Evolutionary conservation across 352 stramenopile genomes (phyloP).

Genomic region (Phytophthora tentaculata): DNA sequence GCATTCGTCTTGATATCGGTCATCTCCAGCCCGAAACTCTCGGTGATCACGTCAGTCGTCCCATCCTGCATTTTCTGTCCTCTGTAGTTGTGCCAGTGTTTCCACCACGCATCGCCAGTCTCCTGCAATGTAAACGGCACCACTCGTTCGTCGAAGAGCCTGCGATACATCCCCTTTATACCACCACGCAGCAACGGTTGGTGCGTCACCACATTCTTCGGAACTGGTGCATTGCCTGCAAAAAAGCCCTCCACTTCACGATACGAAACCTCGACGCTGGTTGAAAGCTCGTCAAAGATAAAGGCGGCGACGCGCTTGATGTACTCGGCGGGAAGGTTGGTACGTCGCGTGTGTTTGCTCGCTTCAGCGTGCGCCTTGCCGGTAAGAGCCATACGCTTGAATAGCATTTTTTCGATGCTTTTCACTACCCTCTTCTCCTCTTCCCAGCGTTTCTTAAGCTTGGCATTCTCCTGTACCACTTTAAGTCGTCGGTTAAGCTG

Average conservation of each 20-base stretch:
- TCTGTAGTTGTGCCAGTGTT: conserved; percentile 35
- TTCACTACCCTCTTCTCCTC: conserved; percentile 38
- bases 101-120: conserved; percentile 48
- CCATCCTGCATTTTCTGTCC: conserved; percentile 20
- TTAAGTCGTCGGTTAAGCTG: conserved; percentile 30
- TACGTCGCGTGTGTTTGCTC: conserved; percentile 22
- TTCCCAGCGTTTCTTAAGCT: conserved; percentile 37
- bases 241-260: conserved; percentile 45
- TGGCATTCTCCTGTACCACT: conserved; percentile 34
- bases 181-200: conserved; percentile 37
- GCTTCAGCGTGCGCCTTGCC: not conserved
- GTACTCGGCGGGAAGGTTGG: conserved; percentile 18
- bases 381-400: conserved; percentile 18
- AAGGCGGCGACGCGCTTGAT: conserved; percentile 31
- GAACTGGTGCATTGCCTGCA: conserved; percentile 17
- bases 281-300: conserved; percentile 44
- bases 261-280: conserved; percentile 46
- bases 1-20: conserved; percentile 47
- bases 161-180: conserved; percentile 45
- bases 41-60: conserved; percentile 53
- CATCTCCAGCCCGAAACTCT: conserved; percentile 63
- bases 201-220: conserved; percentile 26
- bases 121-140: conserved; percentile 41
- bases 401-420: conserved; percentile 38
- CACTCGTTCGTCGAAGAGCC: conserved; percentile 39